Base-by-base conservation (phyloP, 441 rosid genomes). In the Mallotus japonicus region DNA sequence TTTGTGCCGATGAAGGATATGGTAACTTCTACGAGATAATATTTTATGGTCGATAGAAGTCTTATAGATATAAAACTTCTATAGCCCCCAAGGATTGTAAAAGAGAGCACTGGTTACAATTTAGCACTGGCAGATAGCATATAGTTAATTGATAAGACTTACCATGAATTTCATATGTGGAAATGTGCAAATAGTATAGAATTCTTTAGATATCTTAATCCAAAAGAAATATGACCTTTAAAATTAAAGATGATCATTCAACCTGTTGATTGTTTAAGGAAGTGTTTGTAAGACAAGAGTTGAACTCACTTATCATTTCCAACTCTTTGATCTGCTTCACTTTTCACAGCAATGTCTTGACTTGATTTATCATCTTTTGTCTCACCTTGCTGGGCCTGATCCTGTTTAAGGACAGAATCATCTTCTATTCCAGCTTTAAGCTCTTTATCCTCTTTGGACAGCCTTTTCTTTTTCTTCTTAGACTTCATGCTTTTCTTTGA, bases 391-490 rank as follows among this genome's bases (percentile, higher is more conserved):
- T 66, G 53, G 34, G 53, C 32, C 22, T 70, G 64, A 50, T 61
- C 47, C 72, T 66, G 47, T 53, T 55, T 61, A 42, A 74, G 68
- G 17, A 50, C 28, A 24, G 59, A 51, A 6, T 64, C 77, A 37
- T 73, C 77, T 58, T 56, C 55, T 22, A 6, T 42, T 34, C 54
- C 67, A 74, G 49, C 16, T 49, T 53, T 37, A 68, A 73, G 50
- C 13, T 28, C 34, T 64, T 58, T 61, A 58, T 42, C 61, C 71
- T 72, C 76, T 20, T 60, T 55, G 19, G 46, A 22, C 63, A 22
- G 13, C 61, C 12, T 55, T 20, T 71, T 74, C 34, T 16, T 50
- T 69, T 62, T 80, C 80, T 57, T 76, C 70, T 80, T 74, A 51
- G 54, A n/a, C 71, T 66, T 67, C 47, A 58, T 17, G 15, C 12